These are phyloP conservation scores for Trichoderma atrobrunneum DNA, from an alignment of 2,329 filamentous ascomycete genomes.

Conservation along the genomic window DNA sequence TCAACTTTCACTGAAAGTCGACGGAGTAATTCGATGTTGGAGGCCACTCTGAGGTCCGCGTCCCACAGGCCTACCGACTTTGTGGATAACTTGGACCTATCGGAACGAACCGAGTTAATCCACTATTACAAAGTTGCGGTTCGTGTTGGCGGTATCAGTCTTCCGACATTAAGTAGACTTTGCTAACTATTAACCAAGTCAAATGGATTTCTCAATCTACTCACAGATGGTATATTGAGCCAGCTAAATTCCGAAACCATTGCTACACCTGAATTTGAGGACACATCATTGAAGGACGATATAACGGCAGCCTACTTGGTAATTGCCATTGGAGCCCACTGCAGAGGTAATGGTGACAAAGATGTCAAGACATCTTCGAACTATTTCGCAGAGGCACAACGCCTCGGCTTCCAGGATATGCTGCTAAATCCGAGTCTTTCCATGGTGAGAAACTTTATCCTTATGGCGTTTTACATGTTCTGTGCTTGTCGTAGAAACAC, in stretches of 20 bases:
- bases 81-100: background rate
- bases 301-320: background rate
- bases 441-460: background rate
- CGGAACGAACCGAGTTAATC: background rate
- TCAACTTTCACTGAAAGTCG: background rate
- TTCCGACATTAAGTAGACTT: background rate
- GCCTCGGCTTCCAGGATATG: background rate
- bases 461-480: background rate
- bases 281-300: background rate
- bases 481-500: background rate
- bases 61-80: background rate
- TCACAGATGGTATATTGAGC: background rate
- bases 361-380: background rate
- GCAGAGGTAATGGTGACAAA: background rate
- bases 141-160: background rate
- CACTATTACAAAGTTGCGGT: background rate
- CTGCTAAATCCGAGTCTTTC: background rate
- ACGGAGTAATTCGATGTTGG: background rate
- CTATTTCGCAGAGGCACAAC: background rate
- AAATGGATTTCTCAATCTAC: background rate
- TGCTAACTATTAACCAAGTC: background rate
- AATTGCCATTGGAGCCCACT: background rate
- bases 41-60: background rate
- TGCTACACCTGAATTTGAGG: background rate
- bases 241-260: background rate